Evolutionary conservation across 352 stramenopile genomes (phyloP).

Genomic region (Phytopythium litorale): DNA sequence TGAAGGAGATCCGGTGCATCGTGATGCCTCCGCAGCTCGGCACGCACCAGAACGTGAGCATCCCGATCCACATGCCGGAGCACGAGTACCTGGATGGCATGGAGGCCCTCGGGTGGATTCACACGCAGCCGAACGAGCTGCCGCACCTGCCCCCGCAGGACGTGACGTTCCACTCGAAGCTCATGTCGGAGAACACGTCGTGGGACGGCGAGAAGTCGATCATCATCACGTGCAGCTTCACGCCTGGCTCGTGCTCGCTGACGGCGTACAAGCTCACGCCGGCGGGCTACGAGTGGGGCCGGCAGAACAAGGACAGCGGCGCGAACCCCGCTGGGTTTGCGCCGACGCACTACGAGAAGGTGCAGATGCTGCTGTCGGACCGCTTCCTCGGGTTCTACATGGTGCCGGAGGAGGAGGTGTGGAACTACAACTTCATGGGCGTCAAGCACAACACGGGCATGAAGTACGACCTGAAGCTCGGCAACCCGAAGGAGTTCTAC

Average conservation of each 20-base stretch:
- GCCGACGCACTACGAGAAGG: conserved; percentile 98
- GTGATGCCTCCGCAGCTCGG: conserved; percentile 99
- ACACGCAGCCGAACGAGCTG: conserved; percentile 99
- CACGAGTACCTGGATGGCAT: conserved; percentile 97
- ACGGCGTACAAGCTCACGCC: conserved; percentile 98
- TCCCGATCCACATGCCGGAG: conserved; percentile 95
- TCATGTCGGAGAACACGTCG: conserved; percentile 95
- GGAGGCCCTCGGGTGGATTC: conserved; percentile 98
- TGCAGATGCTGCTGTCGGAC: conserved; percentile 99
- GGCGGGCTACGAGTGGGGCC: conserved; percentile 96
- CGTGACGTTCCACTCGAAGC: conserved; percentile 95
- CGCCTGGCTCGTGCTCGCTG: conserved; percentile 98
- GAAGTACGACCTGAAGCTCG: conserved; percentile 98
- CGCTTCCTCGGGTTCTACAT: conserved; percentile 99
- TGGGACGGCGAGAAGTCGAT: conserved; percentile 98
- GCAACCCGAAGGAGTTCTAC: conserved; percentile 99
- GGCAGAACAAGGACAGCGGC: conserved; percentile 96
- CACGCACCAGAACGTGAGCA: conserved; percentile 96
- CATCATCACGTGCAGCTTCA: conserved; percentile 98
- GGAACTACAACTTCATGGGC: conserved; percentile 99
- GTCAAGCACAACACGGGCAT: conserved; percentile 97
- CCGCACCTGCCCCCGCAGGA: conserved; percentile 96
- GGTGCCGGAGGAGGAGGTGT: conserved; percentile 97
- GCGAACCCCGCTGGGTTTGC: conserved; percentile 94
- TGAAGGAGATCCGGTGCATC: conserved; percentile 99